Conservation (phyloP, 1,284 basidiomycete species). For the Leccinum solheimii region DNA sequence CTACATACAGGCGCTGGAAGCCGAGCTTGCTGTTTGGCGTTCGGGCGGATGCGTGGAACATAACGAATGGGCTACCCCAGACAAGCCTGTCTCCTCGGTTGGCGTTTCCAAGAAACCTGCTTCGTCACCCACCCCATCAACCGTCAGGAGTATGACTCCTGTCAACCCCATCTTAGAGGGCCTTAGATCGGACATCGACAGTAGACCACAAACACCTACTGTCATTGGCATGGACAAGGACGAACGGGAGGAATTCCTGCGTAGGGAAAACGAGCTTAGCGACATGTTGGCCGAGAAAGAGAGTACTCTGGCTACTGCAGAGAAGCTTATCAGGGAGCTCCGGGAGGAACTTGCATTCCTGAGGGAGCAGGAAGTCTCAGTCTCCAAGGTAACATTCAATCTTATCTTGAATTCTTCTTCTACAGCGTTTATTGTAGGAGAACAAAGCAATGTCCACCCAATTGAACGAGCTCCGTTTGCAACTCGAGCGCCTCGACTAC, state of each 20-base stretch:
- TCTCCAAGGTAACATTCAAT: slow-evolving; percentile 60
- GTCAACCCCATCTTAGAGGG: slow-evolving; percentile 79
- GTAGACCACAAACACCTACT: slow-evolving; percentile 84
- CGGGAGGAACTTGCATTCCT: slow-evolving; percentile 84
- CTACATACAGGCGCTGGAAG: slow-evolving; percentile 88
- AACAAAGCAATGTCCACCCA: slow-evolving; percentile 90
- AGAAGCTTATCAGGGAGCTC: slow-evolving; percentile 83
- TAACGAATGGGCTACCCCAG: slow-evolving; percentile 77
- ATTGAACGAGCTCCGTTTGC: slow-evolving; percentile 88
- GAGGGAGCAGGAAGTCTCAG: slow-evolving; percentile 84
- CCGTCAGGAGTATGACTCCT: slow-evolving; percentile 76
- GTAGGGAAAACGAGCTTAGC: slow-evolving; percentile 94
- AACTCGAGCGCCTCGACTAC: slow-evolving; percentile 91
- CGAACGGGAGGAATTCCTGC: slow-evolving; percentile 96
- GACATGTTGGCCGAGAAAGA: slow-evolving; percentile 94
- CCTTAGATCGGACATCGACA: slow-evolving; percentile 65
- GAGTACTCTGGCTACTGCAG: slow-evolving; percentile 69
- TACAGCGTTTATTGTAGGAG: slow-evolving; percentile 53
- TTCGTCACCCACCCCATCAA: slow-evolving; percentile 62
- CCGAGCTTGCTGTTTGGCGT: slow-evolving; percentile 91
- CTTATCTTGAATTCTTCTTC: slow-evolving; percentile 3
- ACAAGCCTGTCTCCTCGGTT: slow-evolving; percentile 50
- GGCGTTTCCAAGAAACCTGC: slow-evolving; percentile 60
- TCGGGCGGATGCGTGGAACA: slow-evolving; percentile 86
- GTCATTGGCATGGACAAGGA: slow-evolving; percentile 89